These are phyloP conservation scores for Wickerhamomyces sp. DNA, from an alignment of 1,139 yeast species.

Conservation along the genomic window DNA sequence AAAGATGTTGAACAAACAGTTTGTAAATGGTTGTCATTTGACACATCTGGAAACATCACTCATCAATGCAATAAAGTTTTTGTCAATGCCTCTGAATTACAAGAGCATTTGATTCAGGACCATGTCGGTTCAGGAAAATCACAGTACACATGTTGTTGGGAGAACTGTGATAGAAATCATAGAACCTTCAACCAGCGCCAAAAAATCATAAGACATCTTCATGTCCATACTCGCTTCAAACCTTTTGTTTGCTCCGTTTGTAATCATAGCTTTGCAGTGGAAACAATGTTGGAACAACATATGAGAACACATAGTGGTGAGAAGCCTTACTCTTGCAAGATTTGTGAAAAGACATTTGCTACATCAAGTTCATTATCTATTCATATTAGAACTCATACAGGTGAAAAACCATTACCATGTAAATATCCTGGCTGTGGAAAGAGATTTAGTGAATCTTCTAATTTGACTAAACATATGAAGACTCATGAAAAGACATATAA, in stretches of 20 bases:
- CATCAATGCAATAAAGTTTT: conserved; percentile 46
- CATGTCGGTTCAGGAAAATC: conserved; percentile 78
- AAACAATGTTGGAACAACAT: conserved; percentile 58
- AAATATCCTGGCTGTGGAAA: conserved; percentile 78
- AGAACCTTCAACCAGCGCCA: conserved; percentile 77
- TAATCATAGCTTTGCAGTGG: conserved; percentile 57
- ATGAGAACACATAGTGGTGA: conserved; percentile 87
- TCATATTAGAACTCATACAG: conserved; percentile 84
- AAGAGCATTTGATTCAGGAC: conserved; percentile 58
- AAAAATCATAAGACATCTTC: conserved; percentile 79
- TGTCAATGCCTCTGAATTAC: conserved; percentile 52
- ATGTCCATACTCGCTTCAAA: conserved; percentile 79
- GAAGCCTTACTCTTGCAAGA: conserved; percentile 65
- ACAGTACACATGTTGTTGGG: conserved; percentile 71
- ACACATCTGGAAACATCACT: background rate
- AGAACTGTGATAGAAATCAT: conserved; percentile 62
- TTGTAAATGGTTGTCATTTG: conserved; percentile 17
- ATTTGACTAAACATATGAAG: conserved; percentile 82
- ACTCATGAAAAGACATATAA: conserved; percentile 50
- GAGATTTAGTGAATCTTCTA: conserved; percentile 84
- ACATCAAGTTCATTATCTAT: conserved; percentile 51
- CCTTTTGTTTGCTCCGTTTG: conserved; percentile 72
- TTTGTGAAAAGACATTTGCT: conserved; percentile 65
- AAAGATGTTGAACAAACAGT: conserved; percentile 14
- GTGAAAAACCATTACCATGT: conserved; percentile 84